These are phyloP conservation scores for Ophiostoma ulmi DNA, from an alignment of 2,329 filamentous ascomycete species.

Conservation along the genomic window DNA sequence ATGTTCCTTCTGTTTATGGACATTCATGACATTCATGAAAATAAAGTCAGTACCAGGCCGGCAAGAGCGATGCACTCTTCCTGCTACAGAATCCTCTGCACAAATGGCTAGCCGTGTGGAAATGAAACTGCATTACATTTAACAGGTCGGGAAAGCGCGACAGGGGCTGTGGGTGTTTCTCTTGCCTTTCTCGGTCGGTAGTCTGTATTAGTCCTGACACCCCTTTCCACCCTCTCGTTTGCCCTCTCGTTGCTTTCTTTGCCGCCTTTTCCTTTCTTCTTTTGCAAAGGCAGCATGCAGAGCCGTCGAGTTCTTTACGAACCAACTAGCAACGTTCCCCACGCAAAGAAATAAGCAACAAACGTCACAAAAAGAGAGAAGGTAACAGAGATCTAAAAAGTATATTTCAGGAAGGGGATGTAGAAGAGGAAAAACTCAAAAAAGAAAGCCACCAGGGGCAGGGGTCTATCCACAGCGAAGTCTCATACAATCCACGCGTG, in stretches of 20 bases:
- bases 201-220: not conserved
- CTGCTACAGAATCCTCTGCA: not conserved
- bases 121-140: conserved; percentile 25
- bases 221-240: not conserved
- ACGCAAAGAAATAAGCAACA: not conserved
- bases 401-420: conserved; percentile 9
- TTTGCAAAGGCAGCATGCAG: not conserved
- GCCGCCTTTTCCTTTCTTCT: not conserved
- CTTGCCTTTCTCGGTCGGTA: conserved; percentile 21
- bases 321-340: not conserved
- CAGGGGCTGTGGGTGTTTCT: conserved; percentile 21
- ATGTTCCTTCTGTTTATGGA: not conserved
- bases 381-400: not conserved
- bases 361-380: not conserved
- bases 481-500: conserved; percentile 5
- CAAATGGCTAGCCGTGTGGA: conserved; percentile 17
- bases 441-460: conserved; percentile 1
- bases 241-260: not conserved
- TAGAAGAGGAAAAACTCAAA: not conserved
- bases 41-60: not conserved
- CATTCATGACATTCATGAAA: not conserved
- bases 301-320: not conserved
- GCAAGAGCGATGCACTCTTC: conserved; percentile 2
- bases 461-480: conserved; percentile 12
- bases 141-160: conserved; percentile 25